Base-by-base conservation (phyloP, 2,329 filamentous ascomycete genomes). In the Monosporascus sp. region DNA sequence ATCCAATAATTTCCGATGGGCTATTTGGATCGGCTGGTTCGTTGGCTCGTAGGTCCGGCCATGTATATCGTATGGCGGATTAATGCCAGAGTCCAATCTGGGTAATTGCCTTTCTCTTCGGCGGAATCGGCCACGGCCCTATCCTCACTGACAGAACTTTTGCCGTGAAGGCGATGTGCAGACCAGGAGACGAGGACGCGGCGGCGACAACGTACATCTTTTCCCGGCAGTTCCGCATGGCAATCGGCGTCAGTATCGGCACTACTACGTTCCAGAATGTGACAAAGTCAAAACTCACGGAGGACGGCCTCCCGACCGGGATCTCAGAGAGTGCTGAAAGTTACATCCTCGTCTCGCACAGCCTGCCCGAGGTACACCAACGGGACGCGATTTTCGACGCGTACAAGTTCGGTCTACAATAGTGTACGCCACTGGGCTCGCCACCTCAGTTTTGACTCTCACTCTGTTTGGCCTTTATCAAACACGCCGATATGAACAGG, bases 191-290 rank as follows among this genome's bases (percentile, higher is more conserved):
- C 45, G 71, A 71, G 50, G 71, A 62, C 0, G 63, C 66, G 8
- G 73, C 73, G 0, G 68, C 70, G 0, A 67, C 70, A 50, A 74
- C 74, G 66, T 75, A 73, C 54, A 67, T 66, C 17, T 76, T 75
- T 49, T 61, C 70, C 55, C 69, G 73, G 6, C 71, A 71, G 20
- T 64, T 75, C 49, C 73, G 73, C 52, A 71, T 71, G 64, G 67
- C 71, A 3, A 58, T 74, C n/a, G 73, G 73, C 34, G 68, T 75
- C 17, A 73, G 71, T 45, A 61, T 76, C 36, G 67, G 72, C 41
- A 71, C 71, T 11, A 71, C 72, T 24, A 64, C 70, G 7, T 75
- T 74, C 62, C 73, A 75, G 49, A 75, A 75, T 57, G 61, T 71
- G 48, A 72, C 72, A 70, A 56, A 59, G 27, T 51, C 58, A 49